Base-by-base conservation (phyloP, 208 protist genomes). In the Leptomonas seymouri region DNA sequence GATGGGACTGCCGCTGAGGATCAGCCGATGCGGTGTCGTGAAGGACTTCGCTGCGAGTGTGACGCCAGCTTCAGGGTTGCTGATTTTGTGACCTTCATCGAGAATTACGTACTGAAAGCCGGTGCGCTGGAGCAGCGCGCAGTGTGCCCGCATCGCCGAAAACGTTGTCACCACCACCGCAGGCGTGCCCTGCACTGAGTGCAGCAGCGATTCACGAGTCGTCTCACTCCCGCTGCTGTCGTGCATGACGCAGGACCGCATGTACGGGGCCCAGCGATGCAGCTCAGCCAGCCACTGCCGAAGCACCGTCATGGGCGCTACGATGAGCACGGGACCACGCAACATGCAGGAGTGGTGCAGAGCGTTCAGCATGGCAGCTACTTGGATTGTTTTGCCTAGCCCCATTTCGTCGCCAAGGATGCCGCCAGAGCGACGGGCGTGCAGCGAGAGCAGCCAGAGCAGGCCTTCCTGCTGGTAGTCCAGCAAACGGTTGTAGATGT, bases 381-480 rank as follows among this genome's bases (percentile, higher is more conserved):
- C 74, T 64, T 99, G 97, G 23, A 99, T 86, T 18, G 98, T 99
- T 81, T 99, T 99, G 42, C 96, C 95, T 30, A 98, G 86, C 11
- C 94, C 90, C 91, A 98, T 99, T 67, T 99, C 98, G 78, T 99
- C 98, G 25, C 97, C 98, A 18, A 99, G 69, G 48, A 99, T 98
- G 50, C 97, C 98, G 44, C 98, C 97, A 25, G 68, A 61, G 46
- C 86, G 80, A 25, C 98, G 87, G 27, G 44, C 27, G 71, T 99
- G 97, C 44, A 99, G 76, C 45, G 97, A 84, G 72, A 97, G 95
- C 54, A 99, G 69, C 98, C 99, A 99, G 25, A 80, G 51, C n/a
- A 99, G 67, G 18, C 92, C 85, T 11, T 90, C 91, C 34, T 91
- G 74, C 73, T 99, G 98, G 81, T 99, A 98, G 30, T 89, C 80